Evolutionary conservation across 352 stramenopile species (phyloP).

Genomic region (Globisporangium nodosum): DNA sequence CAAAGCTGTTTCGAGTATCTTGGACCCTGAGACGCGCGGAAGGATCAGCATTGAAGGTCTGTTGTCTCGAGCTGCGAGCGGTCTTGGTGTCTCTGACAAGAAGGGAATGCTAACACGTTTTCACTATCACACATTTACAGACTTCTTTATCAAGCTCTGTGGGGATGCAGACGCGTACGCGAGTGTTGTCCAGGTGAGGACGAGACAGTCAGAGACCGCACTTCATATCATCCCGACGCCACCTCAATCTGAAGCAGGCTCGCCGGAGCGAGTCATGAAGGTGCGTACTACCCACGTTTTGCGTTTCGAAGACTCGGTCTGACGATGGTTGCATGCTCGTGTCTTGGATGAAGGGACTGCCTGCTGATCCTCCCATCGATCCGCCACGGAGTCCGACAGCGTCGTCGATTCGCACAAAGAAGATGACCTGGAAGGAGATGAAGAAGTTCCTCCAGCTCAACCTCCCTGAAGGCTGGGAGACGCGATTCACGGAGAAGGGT

Average conservation of each 20-base stretch:
- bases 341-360: conserved; percentile 12
- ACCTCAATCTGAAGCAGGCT: conserved; percentile 1
- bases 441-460: conserved; percentile 64
- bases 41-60: conserved; percentile 61
- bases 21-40: conserved; percentile 48
- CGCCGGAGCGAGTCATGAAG: conserved; percentile 1
- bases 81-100: no score
- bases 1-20: conserved; percentile 32
- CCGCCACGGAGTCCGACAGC: conserved; percentile 16
- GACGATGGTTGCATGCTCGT: no score
- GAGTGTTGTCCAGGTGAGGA: conserved; percentile 15
- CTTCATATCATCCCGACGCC: conserved; percentile 5
- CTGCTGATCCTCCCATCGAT: conserved; percentile 10
- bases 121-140: conserved; percentile 14
- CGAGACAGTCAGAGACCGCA: conserved; percentile 1
- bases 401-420: conserved; percentile 24
- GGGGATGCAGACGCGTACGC: conserved; percentile 56
- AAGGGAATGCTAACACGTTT: not conserved
- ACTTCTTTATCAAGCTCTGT: conserved; percentile 75
- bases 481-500: conserved; percentile 73
- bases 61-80: not conserved
- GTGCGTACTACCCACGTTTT: not conserved
- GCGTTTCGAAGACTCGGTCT: not conserved
- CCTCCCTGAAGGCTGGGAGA: conserved; percentile 75
- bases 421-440: conserved; percentile 75